Evolutionary conservation across 306 rosid species (phyloP).

Genomic region (Sphenostylis stenocarpa): DNA sequence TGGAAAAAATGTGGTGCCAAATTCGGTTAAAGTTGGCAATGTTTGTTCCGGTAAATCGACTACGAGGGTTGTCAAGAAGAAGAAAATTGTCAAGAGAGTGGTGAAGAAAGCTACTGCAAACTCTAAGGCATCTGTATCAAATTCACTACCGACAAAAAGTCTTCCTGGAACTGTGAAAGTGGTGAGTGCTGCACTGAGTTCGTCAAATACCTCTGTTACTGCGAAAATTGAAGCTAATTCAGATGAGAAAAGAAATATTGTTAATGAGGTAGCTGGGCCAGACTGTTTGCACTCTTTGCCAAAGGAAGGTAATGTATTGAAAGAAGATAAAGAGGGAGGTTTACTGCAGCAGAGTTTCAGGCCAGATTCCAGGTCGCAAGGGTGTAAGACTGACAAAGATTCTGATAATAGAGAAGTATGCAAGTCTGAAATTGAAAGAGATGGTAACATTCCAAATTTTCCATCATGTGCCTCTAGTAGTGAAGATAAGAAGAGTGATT

Average conservation of each 20-base stretch:
- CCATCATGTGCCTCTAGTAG: conserved; percentile 33
- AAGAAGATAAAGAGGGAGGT: conserved; percentile 38
- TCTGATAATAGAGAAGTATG: conserved; percentile 34
- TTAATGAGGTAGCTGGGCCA: conserved; percentile 34
- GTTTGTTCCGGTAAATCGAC: conserved; percentile 37
- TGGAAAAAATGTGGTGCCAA: conserved; percentile 39
- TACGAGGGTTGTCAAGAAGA: conserved; percentile 59
- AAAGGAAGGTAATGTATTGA: conserved; percentile 30
- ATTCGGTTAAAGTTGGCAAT: conserved; percentile 24
- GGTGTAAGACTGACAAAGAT: conserved; percentile 39
- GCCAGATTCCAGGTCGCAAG: conserved; percentile 38
- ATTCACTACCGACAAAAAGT: conserved; percentile 28
- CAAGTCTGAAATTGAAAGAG: conserved; percentile 43
- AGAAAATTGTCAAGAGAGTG: conserved; percentile 61
- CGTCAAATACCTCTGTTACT: conserved; percentile 32
- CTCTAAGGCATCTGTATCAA: conserved; percentile 32
- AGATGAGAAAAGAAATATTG: conserved; percentile 32
- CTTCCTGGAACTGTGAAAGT: conserved; percentile 31
- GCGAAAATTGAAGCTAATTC: conserved; percentile 35
- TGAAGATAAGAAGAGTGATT: conserved; percentile 38
- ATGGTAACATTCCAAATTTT: conserved; percentile 40
- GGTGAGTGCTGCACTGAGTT: conserved; percentile 19
- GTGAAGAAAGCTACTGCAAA: conserved; percentile 58
- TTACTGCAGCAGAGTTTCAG: conserved; percentile 27
- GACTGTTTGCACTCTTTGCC: conserved; percentile 27